phyloP scores from a whole-genome alignment of 2,329 filamentous ascomycete genomes.

The Venturia pyrina region DNA sequence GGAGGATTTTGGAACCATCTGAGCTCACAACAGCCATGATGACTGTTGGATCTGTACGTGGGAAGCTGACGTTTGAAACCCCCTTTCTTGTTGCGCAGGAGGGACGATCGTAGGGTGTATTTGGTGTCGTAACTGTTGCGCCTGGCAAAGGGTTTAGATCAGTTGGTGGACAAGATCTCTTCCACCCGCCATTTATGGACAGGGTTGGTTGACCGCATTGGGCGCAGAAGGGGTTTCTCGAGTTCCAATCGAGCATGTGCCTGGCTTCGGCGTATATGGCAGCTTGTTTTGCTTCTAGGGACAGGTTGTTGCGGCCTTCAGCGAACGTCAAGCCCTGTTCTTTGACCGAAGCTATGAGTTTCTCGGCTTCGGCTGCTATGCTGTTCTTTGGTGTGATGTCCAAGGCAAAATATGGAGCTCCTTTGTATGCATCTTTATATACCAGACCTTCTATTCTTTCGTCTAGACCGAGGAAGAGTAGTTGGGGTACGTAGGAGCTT shows the following conservation, averaged over 20 bases:
- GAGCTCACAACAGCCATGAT: slow-evolving; percentile 86
- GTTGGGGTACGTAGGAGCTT: slow-evolving; percentile 51
- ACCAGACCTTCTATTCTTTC: slow-evolving; percentile 47
- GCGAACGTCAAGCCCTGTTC: slow-evolving; percentile 56
- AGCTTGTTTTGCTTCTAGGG: slow-evolving; percentile 58
- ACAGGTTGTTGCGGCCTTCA: slow-evolving; percentile 53
- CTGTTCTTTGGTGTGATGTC: slow-evolving; percentile 69
- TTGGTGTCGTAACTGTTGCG: slow-evolving; percentile 22
- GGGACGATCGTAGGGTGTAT: slow-evolving; percentile 43
- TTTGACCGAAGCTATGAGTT: slow-evolving; percentile 49
- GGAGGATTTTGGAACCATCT: slow-evolving; percentile 66
- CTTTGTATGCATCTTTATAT: slow-evolving; percentile 61
- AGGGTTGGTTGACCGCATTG: slow-evolving; percentile 78
- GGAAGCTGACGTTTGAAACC: slow-evolving; percentile 85
- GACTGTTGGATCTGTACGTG: slow-evolving; percentile 85
- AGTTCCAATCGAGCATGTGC: slow-evolving; percentile 88
- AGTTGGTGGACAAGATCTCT: slow-evolving; percentile 65
- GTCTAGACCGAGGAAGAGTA: slow-evolving; percentile 79
- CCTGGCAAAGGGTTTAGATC: slow-evolving; percentile 43
- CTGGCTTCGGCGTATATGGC: slow-evolving; percentile 86
- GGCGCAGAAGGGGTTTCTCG: slow-evolving; percentile 82
- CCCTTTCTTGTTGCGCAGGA: slow-evolving; percentile 75
- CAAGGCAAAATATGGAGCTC: slow-evolving; percentile 78
- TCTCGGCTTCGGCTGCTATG: slow-evolving; percentile 51
- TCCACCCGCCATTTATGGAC: slow-evolving; percentile 68